phyloP scores from a whole-genome alignment of 2,329 filamentous ascomycete species.

The Aaosphaeria pasadenensis region DNA sequence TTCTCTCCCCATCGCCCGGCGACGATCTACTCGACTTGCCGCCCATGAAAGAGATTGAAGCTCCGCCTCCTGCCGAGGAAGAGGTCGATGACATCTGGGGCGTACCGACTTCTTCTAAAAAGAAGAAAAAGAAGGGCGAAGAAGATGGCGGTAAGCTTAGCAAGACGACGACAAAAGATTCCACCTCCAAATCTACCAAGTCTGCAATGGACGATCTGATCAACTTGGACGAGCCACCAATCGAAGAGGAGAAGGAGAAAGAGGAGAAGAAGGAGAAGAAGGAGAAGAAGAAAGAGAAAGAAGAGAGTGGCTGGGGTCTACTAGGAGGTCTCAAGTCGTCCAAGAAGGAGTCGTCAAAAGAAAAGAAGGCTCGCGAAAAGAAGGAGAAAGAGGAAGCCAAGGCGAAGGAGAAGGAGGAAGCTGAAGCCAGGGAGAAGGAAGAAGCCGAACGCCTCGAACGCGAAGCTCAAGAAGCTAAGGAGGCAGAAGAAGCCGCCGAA shows the following conservation, averaged over 20 bases:
- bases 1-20: conserved; percentile 46
- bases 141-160: conserved; percentile 26
- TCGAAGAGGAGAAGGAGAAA: conserved; percentile 26
- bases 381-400: conserved; percentile 31
- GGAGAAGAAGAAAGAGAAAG: background rate
- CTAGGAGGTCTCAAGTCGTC: conserved; percentile 11
- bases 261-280: conserved; percentile 2
- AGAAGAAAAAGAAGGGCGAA: conserved; percentile 23
- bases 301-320: background rate
- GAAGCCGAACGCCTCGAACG: conserved; percentile 32
- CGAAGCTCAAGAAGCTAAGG: conserved; percentile 34
- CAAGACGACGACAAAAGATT: conserved; percentile 26
- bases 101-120: conserved; percentile 11
- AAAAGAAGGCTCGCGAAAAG: conserved; percentile 34
- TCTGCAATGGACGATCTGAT: conserved; percentile 32
- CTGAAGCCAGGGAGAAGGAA: background rate
- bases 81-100: conserved; percentile 40
- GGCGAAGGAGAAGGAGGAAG: conserved; percentile 26
- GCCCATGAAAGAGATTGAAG: conserved; percentile 55
- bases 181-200: conserved; percentile 29
- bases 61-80: conserved; percentile 25
- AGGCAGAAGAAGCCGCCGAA: conserved; percentile 27
- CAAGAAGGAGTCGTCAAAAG: conserved; percentile 28
- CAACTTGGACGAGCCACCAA: conserved; percentile 26
- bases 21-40: conserved; percentile 40